Base-by-base conservation (phyloP, 768 basidiomycete species). In the Suillus spraguei region DNA sequence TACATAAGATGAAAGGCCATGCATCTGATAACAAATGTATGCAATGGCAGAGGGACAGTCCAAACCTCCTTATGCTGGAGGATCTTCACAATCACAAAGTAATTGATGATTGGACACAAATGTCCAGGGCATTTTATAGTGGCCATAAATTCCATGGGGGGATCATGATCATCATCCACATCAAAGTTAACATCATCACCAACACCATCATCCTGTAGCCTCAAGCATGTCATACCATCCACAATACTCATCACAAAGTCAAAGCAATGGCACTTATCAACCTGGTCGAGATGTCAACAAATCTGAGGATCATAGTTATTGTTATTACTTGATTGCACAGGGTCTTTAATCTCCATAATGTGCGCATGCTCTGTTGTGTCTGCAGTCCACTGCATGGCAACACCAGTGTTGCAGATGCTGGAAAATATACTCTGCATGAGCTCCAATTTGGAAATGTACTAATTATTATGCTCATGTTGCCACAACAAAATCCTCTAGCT, bases 1-100 rank as follows among this genome's bases (percentile, higher is more conserved):
- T 68, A 64, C 6, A 67, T 62, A 4, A 78, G 62, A 61, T 73
- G 71, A 61, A 75, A 70, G 1, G 67, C 71, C n/a, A 67, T 65
- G 4, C 60, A 55, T 20, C 54, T 14, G n/a, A 58, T 59, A 36
- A 58, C n/a, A 38, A 65, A 68, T 11, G 68, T 68, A 14, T 68
- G 63, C 14, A 50, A 54, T 52, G 73, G 67, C 20, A 44, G 56
- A 42, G 63, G 46, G 42, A 59, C 50, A 5, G 35, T 24, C 1
- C 33, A 24, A 9, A 4, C 16, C 44, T 33, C 47, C 47, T 22
- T 66, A 28, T 60, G 20, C 28, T 13, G 35, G 17, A 41, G n/a
- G 60, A 38, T 3, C 47, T 47, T 47, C 5, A 13, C 22, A 1
- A 49, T 61, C 14, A 4, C 22, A 22, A 61, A 61, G 49, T 61